phyloP scores from a whole-genome alignment of 169 alveolate species.

The Plasmodium vinckei region DNA sequence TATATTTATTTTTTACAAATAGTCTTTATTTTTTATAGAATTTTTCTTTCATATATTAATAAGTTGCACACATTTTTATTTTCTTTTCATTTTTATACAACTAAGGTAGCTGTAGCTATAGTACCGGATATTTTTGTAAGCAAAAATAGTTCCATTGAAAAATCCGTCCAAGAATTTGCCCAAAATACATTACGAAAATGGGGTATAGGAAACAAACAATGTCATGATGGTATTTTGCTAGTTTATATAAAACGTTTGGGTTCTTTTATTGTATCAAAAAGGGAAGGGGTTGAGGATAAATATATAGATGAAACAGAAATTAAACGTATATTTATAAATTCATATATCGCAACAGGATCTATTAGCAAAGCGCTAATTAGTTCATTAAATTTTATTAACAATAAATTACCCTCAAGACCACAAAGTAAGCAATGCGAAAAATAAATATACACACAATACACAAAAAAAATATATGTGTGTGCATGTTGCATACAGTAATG shows the following conservation, averaged over 20 bases:
- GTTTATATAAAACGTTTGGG: constrained; percentile 66
- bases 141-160: constrained; percentile 46
- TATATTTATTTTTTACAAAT: too few species aligned
- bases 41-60: too few species aligned
- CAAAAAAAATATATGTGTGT: neutral
- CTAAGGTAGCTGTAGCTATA: constrained; percentile 60
- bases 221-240: constrained; percentile 74
- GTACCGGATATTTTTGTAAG: constrained; percentile 39
- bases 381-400: constrained; percentile 36
- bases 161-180: constrained; percentile 28
- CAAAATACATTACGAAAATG: constrained; percentile 67
- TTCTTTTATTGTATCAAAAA: constrained; percentile 41
- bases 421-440: constrained; percentile 38
- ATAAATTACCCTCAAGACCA: constrained; percentile 58
- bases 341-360: constrained; percentile 71
- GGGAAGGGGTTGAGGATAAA: constrained; percentile 76
- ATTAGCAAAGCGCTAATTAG: constrained; percentile 58
- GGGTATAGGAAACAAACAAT: constrained; percentile 74
- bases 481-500: neutral
- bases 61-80: too few species aligned
- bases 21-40: too few species aligned
- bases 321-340: constrained; percentile 38
- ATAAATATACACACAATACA: neutral
- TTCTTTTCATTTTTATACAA: too few species aligned
- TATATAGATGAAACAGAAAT: constrained; percentile 53